A percentile compares a stretch with the other conserved stretches of the same genome.
Evolutionary conservation across 2,329 filamentous ascomycete genomes (phyloP).

Genomic region (Aureobasidium zeae): DNA sequence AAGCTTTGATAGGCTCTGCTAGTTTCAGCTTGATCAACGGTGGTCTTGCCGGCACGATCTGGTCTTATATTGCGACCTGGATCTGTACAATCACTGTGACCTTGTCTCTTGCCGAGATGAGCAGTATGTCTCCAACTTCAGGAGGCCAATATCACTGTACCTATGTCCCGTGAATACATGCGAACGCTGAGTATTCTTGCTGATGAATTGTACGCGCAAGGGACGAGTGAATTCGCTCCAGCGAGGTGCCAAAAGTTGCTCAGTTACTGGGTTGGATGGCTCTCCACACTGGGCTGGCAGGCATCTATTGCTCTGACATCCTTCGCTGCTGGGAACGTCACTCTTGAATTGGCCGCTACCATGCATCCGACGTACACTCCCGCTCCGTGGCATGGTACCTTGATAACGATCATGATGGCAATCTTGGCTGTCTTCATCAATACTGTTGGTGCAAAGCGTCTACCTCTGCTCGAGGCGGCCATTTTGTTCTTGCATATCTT

Average conservation of each 20-base stretch:
- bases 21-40: constrained; percentile 22
- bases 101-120: constrained; percentile 28
- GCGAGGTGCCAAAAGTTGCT: constrained; percentile 28
- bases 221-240: constrained; percentile 30
- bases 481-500: constrained; percentile 24
- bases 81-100: constrained; percentile 29
- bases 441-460: constrained; percentile 20
- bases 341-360: constrained; percentile 10
- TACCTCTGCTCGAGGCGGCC: constrained; percentile 20
- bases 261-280: constrained; percentile 33
- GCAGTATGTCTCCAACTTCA: constrained; percentile 31
- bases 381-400: constrained; percentile 22
- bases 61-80: constrained; percentile 27
- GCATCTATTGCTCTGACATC: constrained; percentile 22
- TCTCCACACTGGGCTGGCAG: constrained; percentile 34
- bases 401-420: constrained; percentile 21
- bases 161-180: not conserved
- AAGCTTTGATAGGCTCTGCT: constrained; percentile 17
- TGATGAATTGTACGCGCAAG: not conserved
- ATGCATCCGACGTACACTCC: constrained; percentile 15
- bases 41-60: constrained; percentile 29
- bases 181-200: not conserved
- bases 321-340: constrained; percentile 15
- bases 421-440: constrained; percentile 31
- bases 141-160: constrained; percentile 19